These are phyloP conservation scores for Abrus pulchellus DNA, from an alignment of 306 rosid genomes.

Conservation along the genomic window DNA sequence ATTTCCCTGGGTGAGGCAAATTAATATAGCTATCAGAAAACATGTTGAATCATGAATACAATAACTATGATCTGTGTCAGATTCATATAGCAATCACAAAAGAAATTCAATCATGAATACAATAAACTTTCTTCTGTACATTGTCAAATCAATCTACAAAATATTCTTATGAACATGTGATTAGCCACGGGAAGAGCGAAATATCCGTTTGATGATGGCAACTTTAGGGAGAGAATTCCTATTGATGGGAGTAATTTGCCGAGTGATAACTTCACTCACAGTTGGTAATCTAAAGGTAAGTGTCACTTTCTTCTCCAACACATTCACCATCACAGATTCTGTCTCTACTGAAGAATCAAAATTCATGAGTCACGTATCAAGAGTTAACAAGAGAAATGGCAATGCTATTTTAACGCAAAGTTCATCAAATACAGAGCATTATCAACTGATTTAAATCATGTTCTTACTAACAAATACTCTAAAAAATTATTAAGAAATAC, in stretches of 20 bases:
- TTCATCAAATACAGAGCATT: background rate
- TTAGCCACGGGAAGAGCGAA: constrained; percentile 56
- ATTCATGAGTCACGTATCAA: constrained; percentile 9
- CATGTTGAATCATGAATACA: background rate
- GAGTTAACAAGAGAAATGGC: background rate
- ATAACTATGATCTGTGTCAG: background rate
- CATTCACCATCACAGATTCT: constrained; percentile 76
- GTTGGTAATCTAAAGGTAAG: constrained; percentile 63
- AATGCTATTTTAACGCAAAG: background rate
- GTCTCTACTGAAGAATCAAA: constrained; percentile 57
- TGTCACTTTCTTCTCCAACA: constrained; percentile 76
- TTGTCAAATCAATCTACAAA: constrained; percentile 34
- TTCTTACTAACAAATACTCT: background rate
- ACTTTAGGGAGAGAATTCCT: constrained; percentile 57
- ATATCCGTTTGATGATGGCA: constrained; percentile 58
- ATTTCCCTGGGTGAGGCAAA: background rate
- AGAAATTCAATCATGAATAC: constrained; percentile 10
- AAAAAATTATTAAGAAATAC: background rate
- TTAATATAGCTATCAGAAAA: background rate
- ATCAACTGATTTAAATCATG: background rate
- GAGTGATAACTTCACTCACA: constrained; percentile 44
- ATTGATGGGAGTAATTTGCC: constrained; percentile 52
- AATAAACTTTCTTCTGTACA: constrained; percentile 35
- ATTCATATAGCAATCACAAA: constrained; percentile 2
- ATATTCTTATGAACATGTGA: constrained; percentile 25